Percentiles rank a stretch among this genome's conserved stretches.
These are phyloP conservation scores for Bipolaris victoriae DNA, from an alignment of 2,329 filamentous ascomycete genomes.

Conservation along the genomic window DNA sequence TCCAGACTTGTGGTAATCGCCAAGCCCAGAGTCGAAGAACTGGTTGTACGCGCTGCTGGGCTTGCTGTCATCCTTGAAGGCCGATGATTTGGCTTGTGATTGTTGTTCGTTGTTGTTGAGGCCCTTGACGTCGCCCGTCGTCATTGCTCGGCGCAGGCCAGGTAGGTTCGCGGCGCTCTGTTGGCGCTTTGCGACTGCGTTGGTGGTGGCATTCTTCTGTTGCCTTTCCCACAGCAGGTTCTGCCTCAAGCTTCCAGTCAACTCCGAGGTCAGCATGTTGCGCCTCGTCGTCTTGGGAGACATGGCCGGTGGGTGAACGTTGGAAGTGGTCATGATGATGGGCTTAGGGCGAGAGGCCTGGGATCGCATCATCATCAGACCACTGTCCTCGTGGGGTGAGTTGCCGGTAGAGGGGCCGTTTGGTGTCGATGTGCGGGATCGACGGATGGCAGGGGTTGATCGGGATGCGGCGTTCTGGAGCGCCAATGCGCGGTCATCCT, in stretches of 20 bases:
- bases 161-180: conserved; percentile 65
- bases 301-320: conserved; percentile 73
- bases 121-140: conserved; percentile 85
- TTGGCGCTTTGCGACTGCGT: conserved; percentile 85
- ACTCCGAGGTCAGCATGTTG: conserved; percentile 82
- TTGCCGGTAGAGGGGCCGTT: conserved; percentile 70
- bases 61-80: conserved; percentile 63
- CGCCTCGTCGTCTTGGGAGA: conserved; percentile 90
- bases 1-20: conserved; percentile 85
- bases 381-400: conserved; percentile 59
- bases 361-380: conserved; percentile 67
- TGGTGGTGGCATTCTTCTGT: conserved; percentile 88
- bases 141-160: conserved; percentile 44
- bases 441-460: conserved; percentile 61
- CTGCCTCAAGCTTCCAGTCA: conserved; percentile 89
- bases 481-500: conserved; percentile 73
- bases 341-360: conserved; percentile 75
- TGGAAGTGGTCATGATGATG: conserved; percentile 75
- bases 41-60: conserved; percentile 76
- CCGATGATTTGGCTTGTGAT: conserved; percentile 58
- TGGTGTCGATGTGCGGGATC: conserved; percentile 70
- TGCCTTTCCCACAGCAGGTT: conserved; percentile 95
- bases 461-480: conserved; percentile 70
- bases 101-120: conserved; percentile 67
- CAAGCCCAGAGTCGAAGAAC: conserved; percentile 72